phyloP scores from a whole-genome alignment of 2,329 filamentous ascomycete species.

The Pezicula neosporulosa region DNA sequence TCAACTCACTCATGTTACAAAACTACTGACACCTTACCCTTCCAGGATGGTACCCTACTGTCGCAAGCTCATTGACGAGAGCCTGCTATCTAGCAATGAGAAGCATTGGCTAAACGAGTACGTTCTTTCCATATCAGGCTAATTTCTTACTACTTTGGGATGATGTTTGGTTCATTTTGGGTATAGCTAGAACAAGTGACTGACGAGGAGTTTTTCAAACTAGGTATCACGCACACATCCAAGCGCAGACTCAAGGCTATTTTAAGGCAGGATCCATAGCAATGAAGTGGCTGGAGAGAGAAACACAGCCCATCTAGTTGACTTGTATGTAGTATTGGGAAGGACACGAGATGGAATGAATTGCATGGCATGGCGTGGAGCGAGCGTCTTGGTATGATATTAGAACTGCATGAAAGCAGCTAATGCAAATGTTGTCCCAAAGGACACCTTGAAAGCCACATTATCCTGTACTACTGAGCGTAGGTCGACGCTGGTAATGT shows the following conservation, averaged over 20 bases:
- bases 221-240: constrained; percentile 72
- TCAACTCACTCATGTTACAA: too few relatives aligned
- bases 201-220: too few relatives aligned
- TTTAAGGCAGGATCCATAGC: constrained; percentile 73
- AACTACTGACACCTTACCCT: too few relatives aligned
- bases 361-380: background rate
- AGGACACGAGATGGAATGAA: background rate
- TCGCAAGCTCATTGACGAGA: constrained; percentile 76
- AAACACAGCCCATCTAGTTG: constrained; percentile 60
- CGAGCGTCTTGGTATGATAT: constrained; percentile 6
- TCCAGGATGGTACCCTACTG: constrained; percentile 82
- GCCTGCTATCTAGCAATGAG: constrained; percentile 69
- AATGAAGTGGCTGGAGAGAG: constrained; percentile 77
- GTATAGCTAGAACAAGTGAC: too few relatives aligned
- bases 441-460: constrained; percentile 45
- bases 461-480: constrained; percentile 33
- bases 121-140: too few relatives aligned
- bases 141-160: too few relatives aligned
- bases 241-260: constrained; percentile 74
- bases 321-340: background rate
- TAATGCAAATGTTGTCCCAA: constrained; percentile 69
- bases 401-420: constrained; percentile 61
- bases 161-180: too few relatives aligned
- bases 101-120: constrained; percentile 77
- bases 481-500: constrained; percentile 46